These are phyloP conservation scores for Paraphoma sp. DNA, from an alignment of 2,329 filamentous ascomycete species.

Conservation along the genomic window DNA sequence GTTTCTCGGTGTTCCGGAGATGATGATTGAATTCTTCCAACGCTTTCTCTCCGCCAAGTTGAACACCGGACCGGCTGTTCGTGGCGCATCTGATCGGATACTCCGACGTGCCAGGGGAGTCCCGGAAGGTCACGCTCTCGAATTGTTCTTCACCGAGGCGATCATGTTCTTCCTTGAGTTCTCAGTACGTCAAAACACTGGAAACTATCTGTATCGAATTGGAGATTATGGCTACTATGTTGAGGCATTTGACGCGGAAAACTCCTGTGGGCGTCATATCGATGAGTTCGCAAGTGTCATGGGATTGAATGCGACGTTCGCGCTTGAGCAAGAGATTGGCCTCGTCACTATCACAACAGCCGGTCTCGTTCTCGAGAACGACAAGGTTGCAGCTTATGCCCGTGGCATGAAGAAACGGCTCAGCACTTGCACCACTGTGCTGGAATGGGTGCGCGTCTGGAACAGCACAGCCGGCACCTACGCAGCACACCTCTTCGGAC, in stretches of 20 bases:
- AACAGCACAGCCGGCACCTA: slow-evolving; percentile 34
- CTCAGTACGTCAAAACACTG: slow-evolving; percentile 23
- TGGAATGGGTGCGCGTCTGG: slow-evolving; percentile 38
- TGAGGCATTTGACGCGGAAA: slow-evolving; percentile 21
- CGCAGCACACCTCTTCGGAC: slow-evolving; percentile 34
- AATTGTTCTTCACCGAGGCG: slow-evolving; percentile 34
- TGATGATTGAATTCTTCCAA: slow-evolving; percentile 66
- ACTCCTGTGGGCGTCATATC: slow-evolving; percentile 8
- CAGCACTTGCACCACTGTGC: slow-evolving; percentile 19
- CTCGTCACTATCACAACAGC: slow-evolving; percentile 11
- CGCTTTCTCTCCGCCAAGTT: slow-evolving; percentile 51
- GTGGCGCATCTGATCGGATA: slow-evolving; percentile 24
- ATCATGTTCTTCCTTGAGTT: slow-evolving; percentile 38
- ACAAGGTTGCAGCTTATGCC: slow-evolving; percentile 24
- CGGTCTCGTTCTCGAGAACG: slow-evolving; percentile 13
- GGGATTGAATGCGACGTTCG: slow-evolving; percentile 16
- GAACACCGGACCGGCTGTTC: slow-evolving; percentile 29
- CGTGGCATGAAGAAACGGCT: slow-evolving; percentile 29
- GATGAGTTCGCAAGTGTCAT: slow-evolving; percentile 21
- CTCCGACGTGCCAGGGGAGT: slow-evolving; percentile 27
- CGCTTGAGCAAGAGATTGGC: slow-evolving; percentile 14
- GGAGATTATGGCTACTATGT: slow-evolving; percentile 32
- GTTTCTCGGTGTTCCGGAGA: slow-evolving; percentile 64
- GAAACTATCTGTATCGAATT: slow-evolving; percentile 28
- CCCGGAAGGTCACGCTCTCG: slow-evolving; percentile 27